Evolutionary conservation across 352 stramenopile genomes (phyloP).

Genomic region (Pythium sukuiense): DNA sequence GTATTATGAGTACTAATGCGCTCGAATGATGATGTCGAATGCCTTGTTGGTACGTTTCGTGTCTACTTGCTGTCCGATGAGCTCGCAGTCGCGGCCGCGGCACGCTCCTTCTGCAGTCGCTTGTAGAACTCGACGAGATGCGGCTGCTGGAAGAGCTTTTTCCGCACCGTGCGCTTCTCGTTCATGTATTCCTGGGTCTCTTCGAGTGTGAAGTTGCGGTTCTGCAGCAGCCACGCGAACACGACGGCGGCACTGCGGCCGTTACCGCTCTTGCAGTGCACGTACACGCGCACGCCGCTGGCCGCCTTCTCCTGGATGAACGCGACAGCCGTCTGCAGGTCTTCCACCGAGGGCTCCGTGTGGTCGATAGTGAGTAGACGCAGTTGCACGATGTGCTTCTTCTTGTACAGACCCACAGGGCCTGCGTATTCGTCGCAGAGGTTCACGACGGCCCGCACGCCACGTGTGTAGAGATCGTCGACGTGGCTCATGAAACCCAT

Average conservation of each 20-base stretch:
- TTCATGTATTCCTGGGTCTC: constrained; percentile 89
- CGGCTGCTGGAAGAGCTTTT: constrained; percentile 85
- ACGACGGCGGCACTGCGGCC: constrained; percentile 91
- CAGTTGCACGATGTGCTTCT: constrained; percentile 88
- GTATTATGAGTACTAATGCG: constrained; percentile 37
- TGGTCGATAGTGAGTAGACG: constrained; percentile 90
- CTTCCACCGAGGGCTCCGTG: constrained; percentile 68
- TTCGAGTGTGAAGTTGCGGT: constrained; percentile 66
- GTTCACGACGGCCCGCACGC: constrained; percentile 93
- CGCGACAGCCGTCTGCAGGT: constrained; percentile 71
- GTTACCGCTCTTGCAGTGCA: constrained; percentile 96
- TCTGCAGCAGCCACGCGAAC: constrained; percentile 89
- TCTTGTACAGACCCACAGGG: constrained; percentile 84
- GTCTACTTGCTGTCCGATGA: constrained; percentile 4
- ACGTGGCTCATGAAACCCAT: constrained; percentile 90
- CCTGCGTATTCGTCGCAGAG: constrained; percentile 96
- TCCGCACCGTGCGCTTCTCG: constrained; percentile 88
- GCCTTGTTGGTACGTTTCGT: background rate
- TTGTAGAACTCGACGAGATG: constrained; percentile 82
- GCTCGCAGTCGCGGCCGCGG: background rate
- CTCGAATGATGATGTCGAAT: constrained; percentile 1
- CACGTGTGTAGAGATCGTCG: constrained; percentile 67
- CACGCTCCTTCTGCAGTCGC: constrained; percentile 36
- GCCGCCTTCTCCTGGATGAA: constrained; percentile 90
- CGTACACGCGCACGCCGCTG: constrained; percentile 90